Conservation (phyloP, 345 rosid species). For the Eutrema heterophyllum region DNA sequence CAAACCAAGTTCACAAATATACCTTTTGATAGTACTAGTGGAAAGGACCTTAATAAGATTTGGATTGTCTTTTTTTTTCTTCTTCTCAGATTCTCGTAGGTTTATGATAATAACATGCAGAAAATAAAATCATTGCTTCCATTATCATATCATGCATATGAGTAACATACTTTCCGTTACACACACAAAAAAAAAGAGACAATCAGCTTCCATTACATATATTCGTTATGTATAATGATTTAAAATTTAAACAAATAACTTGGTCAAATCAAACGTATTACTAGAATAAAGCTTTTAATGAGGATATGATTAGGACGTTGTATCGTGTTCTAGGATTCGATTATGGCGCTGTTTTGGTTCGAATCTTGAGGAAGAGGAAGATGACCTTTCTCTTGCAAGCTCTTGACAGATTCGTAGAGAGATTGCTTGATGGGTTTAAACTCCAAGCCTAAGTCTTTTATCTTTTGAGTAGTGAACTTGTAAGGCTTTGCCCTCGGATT, state of each 20-base stretch:
- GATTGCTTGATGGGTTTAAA: conserved; percentile 76
- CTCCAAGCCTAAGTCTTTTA: conserved; percentile 71
- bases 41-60: neutral
- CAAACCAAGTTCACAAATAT: neutral
- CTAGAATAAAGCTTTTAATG: neutral
- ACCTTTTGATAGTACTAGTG: neutral
- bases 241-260: conserved; percentile 15
- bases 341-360: conserved; percentile 12
- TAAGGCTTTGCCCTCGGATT: conserved; percentile 73
- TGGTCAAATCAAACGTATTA: conserved; percentile 15
- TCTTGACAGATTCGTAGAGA: conserved; percentile 83
- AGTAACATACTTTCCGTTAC: neutral
- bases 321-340: conserved; percentile 16
- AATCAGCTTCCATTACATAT: conserved; percentile 7
- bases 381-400: conserved; percentile 85
- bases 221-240: neutral
- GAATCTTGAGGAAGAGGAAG: conserved; percentile 56
- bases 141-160: conserved; percentile 8
- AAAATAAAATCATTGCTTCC: conserved; percentile 8
- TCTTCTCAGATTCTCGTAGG: neutral
- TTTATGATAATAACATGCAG: neutral
- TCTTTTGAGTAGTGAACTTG: conserved; percentile 79
- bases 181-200: neutral
- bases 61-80: neutral
- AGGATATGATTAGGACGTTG: neutral